Evolutionary conservation across 805 yeast genomes (phyloP).

Genomic region (Blastobotrys muscicola): DNA sequence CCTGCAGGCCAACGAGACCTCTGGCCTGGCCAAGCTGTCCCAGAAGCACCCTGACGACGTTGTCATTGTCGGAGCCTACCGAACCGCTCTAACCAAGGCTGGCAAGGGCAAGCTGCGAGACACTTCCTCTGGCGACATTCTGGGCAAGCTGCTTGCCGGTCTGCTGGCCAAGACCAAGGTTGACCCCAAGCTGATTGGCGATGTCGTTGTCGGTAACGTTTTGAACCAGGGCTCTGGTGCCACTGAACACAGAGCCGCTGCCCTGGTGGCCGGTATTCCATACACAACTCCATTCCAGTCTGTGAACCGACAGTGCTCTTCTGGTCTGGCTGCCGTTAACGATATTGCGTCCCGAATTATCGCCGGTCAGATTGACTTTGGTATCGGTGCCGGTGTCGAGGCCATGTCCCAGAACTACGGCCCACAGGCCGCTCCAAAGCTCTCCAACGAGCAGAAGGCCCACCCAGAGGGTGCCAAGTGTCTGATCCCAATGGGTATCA

Average conservation of each 20-base stretch:
- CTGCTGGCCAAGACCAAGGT: slow-evolving; percentile 45
- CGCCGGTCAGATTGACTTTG: slow-evolving; percentile 82
- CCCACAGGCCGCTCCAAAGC: slow-evolving; percentile 58
- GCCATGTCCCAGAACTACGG: slow-evolving; percentile 88
- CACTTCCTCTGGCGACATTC: slow-evolving; percentile 68
- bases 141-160: slow-evolving; percentile 53
- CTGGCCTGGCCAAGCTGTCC: slow-evolving; percentile 28
- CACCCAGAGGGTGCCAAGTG: slow-evolving; percentile 56
- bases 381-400: slow-evolving; percentile 89
- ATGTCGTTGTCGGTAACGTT: slow-evolving; percentile 85
- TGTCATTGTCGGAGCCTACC: slow-evolving; percentile 80
- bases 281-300: slow-evolving; percentile 69
- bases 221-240: slow-evolving; percentile 91
- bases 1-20: slow-evolving; percentile 24
- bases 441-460: slow-evolving; percentile 41
- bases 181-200: slow-evolving; percentile 58
- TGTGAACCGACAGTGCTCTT: slow-evolving; percentile 88
- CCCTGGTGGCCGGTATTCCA: slow-evolving; percentile 86
- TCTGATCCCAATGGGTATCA: slow-evolving; percentile 91
- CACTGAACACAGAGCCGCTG: slow-evolving; percentile 87
- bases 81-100: slow-evolving; percentile 85
- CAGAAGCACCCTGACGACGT: slow-evolving; percentile 77
- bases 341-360: slow-evolving; percentile 83
- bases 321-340: slow-evolving; percentile 84
- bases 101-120: slow-evolving; percentile 82